These are phyloP conservation scores for Syncephalis fuscata DNA, from an alignment of 371 early-diverging fungal species.

Conservation along the genomic window DNA sequence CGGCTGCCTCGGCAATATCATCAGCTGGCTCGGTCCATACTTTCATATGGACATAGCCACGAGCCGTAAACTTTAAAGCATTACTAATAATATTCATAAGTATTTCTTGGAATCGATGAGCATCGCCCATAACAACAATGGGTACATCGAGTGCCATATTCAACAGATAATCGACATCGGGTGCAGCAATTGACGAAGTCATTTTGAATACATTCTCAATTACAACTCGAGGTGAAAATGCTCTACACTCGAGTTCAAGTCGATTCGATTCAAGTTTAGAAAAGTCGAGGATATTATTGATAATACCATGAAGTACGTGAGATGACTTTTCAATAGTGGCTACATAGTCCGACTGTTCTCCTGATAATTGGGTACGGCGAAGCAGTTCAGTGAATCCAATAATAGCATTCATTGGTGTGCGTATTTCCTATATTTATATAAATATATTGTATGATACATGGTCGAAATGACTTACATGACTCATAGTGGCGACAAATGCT, in stretches of 20 bases:
- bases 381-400: conserved; percentile 16
- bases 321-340: conserved; percentile 18
- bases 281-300: conserved; percentile 36
- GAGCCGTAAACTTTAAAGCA: conserved; percentile 46
- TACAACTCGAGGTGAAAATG: conserved; percentile 17
- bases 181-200: conserved; percentile 8
- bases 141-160: conserved; percentile 6
- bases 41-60: conserved; percentile 30
- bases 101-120: conserved; percentile 26
- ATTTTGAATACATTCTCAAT: conserved; percentile 10
- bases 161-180: too few species aligned
- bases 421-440: not conserved
- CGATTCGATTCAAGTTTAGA: conserved; percentile 36
- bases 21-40: conserved; percentile 21
- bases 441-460: not conserved
- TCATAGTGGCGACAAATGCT: too few species aligned
- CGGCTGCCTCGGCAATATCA: too few species aligned
- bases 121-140: conserved; percentile 21
- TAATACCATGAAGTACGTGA: conserved; percentile 22
- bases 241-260: conserved; percentile 16
- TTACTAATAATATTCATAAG: conserved; percentile 35
- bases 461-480: too few species aligned
- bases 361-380: conserved; percentile 15
- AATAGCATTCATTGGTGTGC: conserved; percentile 30
- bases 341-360: conserved; percentile 19